Percentiles rank a stretch among this genome's conserved stretches.
Conservation (phyloP, 106 monocot species). For the Allium fistulosum region DNA sequence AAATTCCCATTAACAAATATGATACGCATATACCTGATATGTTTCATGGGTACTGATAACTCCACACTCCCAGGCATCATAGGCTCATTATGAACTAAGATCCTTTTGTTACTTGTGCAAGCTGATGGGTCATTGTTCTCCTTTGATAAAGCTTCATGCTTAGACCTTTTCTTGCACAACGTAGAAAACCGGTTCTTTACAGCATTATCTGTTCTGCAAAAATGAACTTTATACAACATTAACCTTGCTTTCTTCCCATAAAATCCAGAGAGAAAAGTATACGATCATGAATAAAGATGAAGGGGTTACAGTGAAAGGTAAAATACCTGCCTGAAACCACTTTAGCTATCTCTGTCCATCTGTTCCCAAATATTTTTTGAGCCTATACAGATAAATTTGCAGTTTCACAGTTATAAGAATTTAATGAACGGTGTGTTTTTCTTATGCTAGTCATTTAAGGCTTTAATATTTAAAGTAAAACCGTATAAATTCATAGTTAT, state of each 20-base stretch:
- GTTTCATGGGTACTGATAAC: conserved; percentile 32
- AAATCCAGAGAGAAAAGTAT: background rate
- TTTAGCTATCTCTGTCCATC: conserved; percentile 97
- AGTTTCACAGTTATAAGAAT: too few species aligned
- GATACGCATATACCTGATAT: conserved; percentile 36
- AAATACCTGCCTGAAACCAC: conserved; percentile 85
- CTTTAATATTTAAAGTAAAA: too few species aligned
- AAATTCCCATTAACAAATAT: too few species aligned
- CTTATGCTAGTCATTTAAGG: too few species aligned
- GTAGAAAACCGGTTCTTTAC: conserved; percentile 94
- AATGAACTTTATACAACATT: background rate
- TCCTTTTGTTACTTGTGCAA: conserved; percentile 20
- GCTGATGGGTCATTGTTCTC: conserved; percentile 38
- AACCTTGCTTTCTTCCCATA: too few species aligned
- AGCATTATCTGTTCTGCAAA: conserved; percentile 83
- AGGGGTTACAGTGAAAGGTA: background rate
- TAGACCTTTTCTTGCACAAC: conserved; percentile 79
- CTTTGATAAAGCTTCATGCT: conserved; percentile 40
- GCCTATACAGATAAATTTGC: conserved; percentile 31
- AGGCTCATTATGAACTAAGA: conserved; percentile 15
- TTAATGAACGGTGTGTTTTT: too few species aligned
- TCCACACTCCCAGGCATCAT: conserved; percentile 3
- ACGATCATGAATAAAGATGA: background rate
- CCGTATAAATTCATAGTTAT: too few species aligned
- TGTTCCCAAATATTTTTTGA: conserved; percentile 88